A percentile compares a stretch with the other conserved stretches of the same genome.
Conservation (phyloP, 2,329 filamentous ascomycete genomes). For the Aspergillus fischeri region DNA sequence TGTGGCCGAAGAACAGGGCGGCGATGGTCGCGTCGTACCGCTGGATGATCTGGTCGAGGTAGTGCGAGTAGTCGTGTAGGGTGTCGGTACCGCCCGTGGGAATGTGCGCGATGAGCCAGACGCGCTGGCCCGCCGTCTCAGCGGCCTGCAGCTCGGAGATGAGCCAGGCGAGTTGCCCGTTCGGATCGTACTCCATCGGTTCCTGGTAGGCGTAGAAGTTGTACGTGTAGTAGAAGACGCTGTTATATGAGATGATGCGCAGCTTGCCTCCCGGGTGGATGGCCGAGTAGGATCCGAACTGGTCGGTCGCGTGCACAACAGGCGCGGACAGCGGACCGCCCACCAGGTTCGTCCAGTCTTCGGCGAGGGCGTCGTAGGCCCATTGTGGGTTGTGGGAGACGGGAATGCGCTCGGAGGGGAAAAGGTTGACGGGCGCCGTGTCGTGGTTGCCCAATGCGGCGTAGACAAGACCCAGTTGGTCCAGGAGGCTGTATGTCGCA, state of each 20-base stretch:
- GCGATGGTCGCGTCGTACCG: slow-evolving; percentile 54
- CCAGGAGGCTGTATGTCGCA: slow-evolving; percentile 48
- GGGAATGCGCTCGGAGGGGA: slow-evolving; percentile 40
- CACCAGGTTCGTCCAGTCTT: slow-evolving; percentile 48
- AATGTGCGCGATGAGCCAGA: slow-evolving; percentile 58
- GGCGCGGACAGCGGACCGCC: background rate
- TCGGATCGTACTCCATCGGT: slow-evolving; percentile 49
- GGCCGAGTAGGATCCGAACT: slow-evolving; percentile 31
- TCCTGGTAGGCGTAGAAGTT: slow-evolving; percentile 56
- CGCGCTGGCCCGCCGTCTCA: slow-evolving; percentile 50
- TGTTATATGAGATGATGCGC: slow-evolving; percentile 57
- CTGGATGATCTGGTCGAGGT: slow-evolving; percentile 52
- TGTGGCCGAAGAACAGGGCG: slow-evolving; percentile 56
- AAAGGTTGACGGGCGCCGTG: slow-evolving; percentile 50
- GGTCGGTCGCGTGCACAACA: background rate
- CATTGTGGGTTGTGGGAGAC: slow-evolving; percentile 44
- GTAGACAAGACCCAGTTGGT: slow-evolving; percentile 45
- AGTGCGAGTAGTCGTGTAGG: slow-evolving; percentile 51
- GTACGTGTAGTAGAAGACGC: slow-evolving; percentile 56
- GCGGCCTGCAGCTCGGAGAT: slow-evolving; percentile 51
- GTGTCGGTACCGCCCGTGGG: slow-evolving; percentile 49
- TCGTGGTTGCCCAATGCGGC: slow-evolving; percentile 58
- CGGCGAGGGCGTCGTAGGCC: slow-evolving; percentile 50
- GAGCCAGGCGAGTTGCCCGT: slow-evolving; percentile 52
- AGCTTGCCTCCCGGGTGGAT: slow-evolving; percentile 46